These are phyloP conservation scores for Mrakia gelida DNA, from an alignment of 768 basidiomycete genomes.

Conservation along the genomic window DNA sequence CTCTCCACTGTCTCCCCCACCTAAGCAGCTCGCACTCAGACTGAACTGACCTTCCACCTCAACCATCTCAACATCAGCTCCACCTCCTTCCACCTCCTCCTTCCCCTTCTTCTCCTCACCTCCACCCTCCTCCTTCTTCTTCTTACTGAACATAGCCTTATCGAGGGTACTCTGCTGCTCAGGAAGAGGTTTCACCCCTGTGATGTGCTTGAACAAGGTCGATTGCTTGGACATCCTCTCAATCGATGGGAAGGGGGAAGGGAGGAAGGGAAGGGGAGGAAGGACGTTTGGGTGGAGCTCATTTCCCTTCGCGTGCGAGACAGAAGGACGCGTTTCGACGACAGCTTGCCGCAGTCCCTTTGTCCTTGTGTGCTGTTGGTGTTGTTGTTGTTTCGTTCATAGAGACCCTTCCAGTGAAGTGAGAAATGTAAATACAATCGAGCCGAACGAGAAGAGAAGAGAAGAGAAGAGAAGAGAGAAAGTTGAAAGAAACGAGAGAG, in stretches of 20 bases:
- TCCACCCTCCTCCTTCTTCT: neutral
- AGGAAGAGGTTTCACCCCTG: constrained; percentile 15
- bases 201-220: constrained; percentile 28
- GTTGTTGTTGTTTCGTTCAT: too few relatives aligned
- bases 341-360: too few relatives aligned
- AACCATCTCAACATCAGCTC: neutral
- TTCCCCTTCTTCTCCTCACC: neutral
- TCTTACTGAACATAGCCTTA: constrained; percentile 15
- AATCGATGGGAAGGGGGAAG: neutral
- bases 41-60: neutral
- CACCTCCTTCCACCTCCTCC: neutral
- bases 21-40: neutral
- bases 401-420: too few relatives aligned
- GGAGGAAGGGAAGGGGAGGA: neutral
- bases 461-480: neutral
- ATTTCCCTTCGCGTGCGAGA: too few relatives aligned
- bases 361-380: too few relatives aligned
- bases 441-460: too few relatives aligned
- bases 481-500: too few relatives aligned
- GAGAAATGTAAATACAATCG: too few relatives aligned
- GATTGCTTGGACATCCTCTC: constrained; percentile 14
- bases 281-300: too few relatives aligned
- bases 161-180: constrained; percentile 4
- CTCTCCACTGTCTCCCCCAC: neutral
- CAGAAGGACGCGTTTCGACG: too few relatives aligned